Evolutionary conservation across 1,284 basidiomycete genomes (phyloP).

Genomic region (Puccinia polysora): DNA sequence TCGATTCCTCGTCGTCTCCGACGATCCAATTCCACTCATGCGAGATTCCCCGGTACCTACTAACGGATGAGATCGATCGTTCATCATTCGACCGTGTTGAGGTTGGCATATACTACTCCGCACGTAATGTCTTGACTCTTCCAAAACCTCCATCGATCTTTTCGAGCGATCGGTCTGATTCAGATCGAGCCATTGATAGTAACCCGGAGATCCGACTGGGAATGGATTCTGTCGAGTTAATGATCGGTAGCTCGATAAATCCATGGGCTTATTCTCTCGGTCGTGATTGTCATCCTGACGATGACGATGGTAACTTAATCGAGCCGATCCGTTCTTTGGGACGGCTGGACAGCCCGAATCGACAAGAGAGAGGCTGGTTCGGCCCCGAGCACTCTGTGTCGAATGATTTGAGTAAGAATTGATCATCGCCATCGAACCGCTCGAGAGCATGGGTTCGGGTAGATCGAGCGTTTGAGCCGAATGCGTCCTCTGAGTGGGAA

Average conservation of each 20-base stretch:
- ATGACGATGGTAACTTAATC: neutral
- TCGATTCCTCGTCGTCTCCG: neutral
- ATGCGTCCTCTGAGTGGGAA: constrained; percentile 9
- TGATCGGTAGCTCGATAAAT: neutral
- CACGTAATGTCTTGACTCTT: neutral
- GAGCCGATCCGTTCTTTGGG: neutral
- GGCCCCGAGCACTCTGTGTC: constrained; percentile 13
- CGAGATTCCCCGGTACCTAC: no score
- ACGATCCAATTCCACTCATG: neutral
- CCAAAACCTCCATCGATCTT: no score
- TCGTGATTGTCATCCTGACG: no score
- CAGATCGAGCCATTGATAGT: neutral
- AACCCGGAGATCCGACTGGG: neutral
- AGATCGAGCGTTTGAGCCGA: neutral
- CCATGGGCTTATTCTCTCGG: constrained; percentile 2
- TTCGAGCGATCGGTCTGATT: no score
- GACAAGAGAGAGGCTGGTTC: neutral
- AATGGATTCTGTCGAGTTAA: neutral
- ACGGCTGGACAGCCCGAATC: neutral
- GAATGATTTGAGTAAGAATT: constrained; percentile 9
- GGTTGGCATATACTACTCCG: no score
- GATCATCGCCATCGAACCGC: neutral
- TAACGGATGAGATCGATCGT: no score
- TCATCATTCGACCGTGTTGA: no score
- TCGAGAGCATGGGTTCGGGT: neutral